These are phyloP conservation scores for Avicennia marina DNA, from an alignment of 257 asterid genomes.

Conservation along the genomic window DNA sequence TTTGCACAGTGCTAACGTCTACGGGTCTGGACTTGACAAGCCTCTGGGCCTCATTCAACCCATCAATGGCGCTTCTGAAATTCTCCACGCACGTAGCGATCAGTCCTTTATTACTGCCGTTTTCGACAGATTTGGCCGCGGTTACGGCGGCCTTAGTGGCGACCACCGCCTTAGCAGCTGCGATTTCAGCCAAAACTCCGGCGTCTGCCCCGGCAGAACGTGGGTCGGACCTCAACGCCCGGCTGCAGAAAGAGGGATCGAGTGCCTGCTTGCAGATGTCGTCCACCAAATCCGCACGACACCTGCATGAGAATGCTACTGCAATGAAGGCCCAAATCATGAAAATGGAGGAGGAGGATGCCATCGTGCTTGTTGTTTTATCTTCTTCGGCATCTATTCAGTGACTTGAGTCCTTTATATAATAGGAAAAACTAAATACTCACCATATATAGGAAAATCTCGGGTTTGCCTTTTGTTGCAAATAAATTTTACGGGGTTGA, in stretches of 20 bases:
- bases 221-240: constrained; percentile 17
- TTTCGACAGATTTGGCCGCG: too few species aligned
- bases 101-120: background rate
- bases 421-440: too few species aligned
- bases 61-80: constrained; percentile 3
- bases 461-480: too few species aligned
- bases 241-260: constrained; percentile 11
- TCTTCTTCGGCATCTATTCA: too few species aligned
- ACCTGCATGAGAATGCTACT: background rate
- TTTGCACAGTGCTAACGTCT: background rate
- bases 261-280: constrained; percentile 28
- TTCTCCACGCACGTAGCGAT: constrained; percentile 24
- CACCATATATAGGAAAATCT: too few species aligned
- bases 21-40: background rate
- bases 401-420: too few species aligned
- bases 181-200: constrained; percentile 10
- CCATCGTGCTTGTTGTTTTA: too few species aligned
- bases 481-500: too few species aligned
- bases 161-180: background rate
- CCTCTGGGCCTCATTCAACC: background rate
- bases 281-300: constrained; percentile 24
- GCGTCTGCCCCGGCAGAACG: constrained; percentile 18
- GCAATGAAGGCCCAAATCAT: background rate
- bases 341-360: too few species aligned
- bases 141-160: background rate